phyloP scores from a whole-genome alignment of 306 rosid species.

The Cyamopsis tetragonoloba region DNA sequence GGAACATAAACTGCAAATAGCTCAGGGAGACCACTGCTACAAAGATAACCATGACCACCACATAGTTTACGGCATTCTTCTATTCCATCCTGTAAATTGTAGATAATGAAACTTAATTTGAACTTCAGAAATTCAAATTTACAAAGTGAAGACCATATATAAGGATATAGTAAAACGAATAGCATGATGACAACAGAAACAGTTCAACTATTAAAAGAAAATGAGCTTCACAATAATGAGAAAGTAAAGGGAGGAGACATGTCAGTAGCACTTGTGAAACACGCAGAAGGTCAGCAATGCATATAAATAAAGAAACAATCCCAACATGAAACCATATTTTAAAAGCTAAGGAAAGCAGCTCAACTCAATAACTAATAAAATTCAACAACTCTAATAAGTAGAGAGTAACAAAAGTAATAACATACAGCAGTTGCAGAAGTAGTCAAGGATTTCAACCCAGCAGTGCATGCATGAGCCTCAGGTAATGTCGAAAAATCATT shows the following conservation, averaged over 20 bases:
- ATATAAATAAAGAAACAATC: background rate
- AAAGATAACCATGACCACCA: constrained; percentile 95
- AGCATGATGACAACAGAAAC: background rate
- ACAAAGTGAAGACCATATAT: constrained; percentile 8
- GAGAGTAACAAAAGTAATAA: constrained; percentile 1
- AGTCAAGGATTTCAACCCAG: constrained; percentile 94
- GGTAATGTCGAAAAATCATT: constrained; percentile 84
- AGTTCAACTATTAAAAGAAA: background rate
- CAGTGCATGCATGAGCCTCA: constrained; percentile 99
- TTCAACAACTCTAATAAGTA: constrained; percentile 2
- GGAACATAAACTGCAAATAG: constrained; percentile 93
- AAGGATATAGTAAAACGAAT: background rate
- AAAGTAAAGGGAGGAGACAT: background rate
- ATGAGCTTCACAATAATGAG: background rate
- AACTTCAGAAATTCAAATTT: background rate
- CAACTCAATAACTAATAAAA: background rate
- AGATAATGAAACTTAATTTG: constrained; percentile 2
- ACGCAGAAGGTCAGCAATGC: background rate
- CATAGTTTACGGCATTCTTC: constrained; percentile 95
- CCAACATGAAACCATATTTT: background rate
- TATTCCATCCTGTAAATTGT: constrained; percentile 68
- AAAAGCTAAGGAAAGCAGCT: constrained; percentile 4
- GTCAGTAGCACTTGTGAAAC: background rate
- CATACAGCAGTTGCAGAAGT: constrained; percentile 92
- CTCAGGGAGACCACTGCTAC: constrained; percentile 97